phyloP scores from a whole-genome alignment of 116 monocot species.

The Phalaenopsis hybrid region DNA sequence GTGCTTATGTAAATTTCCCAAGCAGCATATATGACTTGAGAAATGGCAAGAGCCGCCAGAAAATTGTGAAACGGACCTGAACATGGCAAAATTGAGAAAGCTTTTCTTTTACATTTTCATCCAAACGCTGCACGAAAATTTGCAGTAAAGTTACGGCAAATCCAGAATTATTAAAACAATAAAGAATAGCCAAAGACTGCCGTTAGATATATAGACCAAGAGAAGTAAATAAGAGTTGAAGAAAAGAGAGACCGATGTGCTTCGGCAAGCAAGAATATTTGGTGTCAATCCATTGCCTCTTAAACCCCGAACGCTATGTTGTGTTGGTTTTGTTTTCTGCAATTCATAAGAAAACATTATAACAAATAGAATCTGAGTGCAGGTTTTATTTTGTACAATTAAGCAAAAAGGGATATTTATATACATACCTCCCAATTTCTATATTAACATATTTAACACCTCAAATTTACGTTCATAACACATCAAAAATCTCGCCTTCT shows the following conservation, averaged over 20 bases:
- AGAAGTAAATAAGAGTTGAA: neutral
- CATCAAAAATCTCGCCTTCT: too few species aligned
- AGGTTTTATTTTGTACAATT: neutral
- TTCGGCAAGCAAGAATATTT: slow-evolving; percentile 70
- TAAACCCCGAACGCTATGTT: slow-evolving; percentile 59
- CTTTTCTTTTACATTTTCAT: slow-evolving; percentile 80
- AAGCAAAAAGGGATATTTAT: too few species aligned
- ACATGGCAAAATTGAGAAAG: slow-evolving; percentile 95
- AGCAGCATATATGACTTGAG: neutral
- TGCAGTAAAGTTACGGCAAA: neutral
- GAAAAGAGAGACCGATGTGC: slow-evolving; percentile 31
- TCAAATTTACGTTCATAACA: too few species aligned
- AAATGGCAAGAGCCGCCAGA: neutral
- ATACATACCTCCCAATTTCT: too few species aligned
- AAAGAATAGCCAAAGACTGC: neutral
- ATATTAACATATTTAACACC: too few species aligned
- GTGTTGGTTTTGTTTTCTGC: slow-evolving; percentile 86
- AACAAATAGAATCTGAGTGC: neutral
- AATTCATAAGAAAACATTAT: slow-evolving; percentile 4
- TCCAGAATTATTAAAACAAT: neutral
- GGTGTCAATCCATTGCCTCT: slow-evolving; percentile 64
- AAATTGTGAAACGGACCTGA: slow-evolving; percentile 27
- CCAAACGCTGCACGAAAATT: slow-evolving; percentile 39
- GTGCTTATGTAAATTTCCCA: too few species aligned
- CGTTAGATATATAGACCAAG: neutral